These are phyloP conservation scores for Phytopythium delawarense DNA, from an alignment of 352 stramenopile genomes.

Conservation along the genomic window DNA sequence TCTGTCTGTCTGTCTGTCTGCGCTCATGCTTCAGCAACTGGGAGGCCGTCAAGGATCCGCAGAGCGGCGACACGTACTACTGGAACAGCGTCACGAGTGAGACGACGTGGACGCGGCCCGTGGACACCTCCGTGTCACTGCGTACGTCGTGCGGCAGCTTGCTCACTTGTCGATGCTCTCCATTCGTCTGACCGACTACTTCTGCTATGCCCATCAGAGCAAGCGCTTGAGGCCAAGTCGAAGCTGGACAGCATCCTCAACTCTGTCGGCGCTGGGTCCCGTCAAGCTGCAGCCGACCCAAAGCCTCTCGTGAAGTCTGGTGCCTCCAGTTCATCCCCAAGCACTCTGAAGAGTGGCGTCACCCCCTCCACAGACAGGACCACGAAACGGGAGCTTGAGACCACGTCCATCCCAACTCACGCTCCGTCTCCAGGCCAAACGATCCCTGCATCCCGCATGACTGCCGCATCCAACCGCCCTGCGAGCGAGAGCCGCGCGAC, in stretches of 20 bases:
- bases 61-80: conserved; percentile 58
- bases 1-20: too few relatives aligned
- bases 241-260: conserved; percentile 54
- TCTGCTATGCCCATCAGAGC: conserved; percentile 12
- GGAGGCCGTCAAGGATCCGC: conserved; percentile 53
- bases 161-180: background rate
- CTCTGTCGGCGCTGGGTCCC: background rate
- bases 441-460: background rate
- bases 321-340: background rate
- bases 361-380: background rate
- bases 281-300: conserved; percentile 1
- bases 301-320: background rate
- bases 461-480: background rate
- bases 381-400: background rate
- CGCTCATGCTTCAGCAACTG: conserved; percentile 36
- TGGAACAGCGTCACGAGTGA: conserved; percentile 76
- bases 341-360: background rate
- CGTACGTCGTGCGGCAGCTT: conserved; percentile 17
- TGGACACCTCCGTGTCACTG: conserved; percentile 43
- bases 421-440: background rate
- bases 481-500: background rate
- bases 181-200: background rate
- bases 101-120: conserved; percentile 62
- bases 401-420: background rate
- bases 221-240: conserved; percentile 58